phyloP scores from a whole-genome alignment of 2,329 filamentous ascomycete genomes.

The Chaetomiaceae sp. region DNA sequence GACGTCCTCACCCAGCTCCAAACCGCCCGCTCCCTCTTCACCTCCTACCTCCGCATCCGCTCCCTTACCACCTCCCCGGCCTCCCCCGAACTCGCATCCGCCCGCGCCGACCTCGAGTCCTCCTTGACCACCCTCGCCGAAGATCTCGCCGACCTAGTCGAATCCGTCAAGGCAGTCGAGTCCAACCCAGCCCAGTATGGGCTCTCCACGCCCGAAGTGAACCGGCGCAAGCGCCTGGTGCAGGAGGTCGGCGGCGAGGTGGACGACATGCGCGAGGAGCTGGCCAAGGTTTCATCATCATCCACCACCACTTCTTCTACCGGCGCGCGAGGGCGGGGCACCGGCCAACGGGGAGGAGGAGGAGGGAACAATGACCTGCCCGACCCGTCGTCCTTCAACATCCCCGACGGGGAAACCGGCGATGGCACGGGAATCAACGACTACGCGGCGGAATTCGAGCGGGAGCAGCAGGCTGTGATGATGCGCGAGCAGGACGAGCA shows the following conservation, averaged over 20 bases:
- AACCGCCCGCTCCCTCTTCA: slow-evolving; percentile 79
- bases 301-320: background rate
- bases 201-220: slow-evolving; percentile 75
- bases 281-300: slow-evolving; percentile 46
- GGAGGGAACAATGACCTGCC: slow-evolving; percentile 40
- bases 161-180: slow-evolving; percentile 83
- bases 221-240: slow-evolving; percentile 74
- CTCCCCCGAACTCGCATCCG: slow-evolving; percentile 81
- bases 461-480: slow-evolving; percentile 84
- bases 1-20: slow-evolving; percentile 84
- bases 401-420: slow-evolving; percentile 47
- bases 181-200: slow-evolving; percentile 83
- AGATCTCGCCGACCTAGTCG: slow-evolving; percentile 84
- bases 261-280: slow-evolving; percentile 81
- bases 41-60: slow-evolving; percentile 92
- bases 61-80: slow-evolving; percentile 68
- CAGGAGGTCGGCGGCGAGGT: slow-evolving; percentile 86
- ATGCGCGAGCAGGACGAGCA: slow-evolving; percentile 94
- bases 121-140: slow-evolving; percentile 67
- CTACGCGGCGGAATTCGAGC: slow-evolving; percentile 78
- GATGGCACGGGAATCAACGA: slow-evolving; percentile 38
- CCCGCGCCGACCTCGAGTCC: slow-evolving; percentile 62
- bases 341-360: slow-evolving; percentile 25
- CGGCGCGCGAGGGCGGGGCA: slow-evolving; percentile 14
- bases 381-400: slow-evolving; percentile 53